Conservation (phyloP, 805 yeast species). For the Lachancea kluyveri region DNA sequence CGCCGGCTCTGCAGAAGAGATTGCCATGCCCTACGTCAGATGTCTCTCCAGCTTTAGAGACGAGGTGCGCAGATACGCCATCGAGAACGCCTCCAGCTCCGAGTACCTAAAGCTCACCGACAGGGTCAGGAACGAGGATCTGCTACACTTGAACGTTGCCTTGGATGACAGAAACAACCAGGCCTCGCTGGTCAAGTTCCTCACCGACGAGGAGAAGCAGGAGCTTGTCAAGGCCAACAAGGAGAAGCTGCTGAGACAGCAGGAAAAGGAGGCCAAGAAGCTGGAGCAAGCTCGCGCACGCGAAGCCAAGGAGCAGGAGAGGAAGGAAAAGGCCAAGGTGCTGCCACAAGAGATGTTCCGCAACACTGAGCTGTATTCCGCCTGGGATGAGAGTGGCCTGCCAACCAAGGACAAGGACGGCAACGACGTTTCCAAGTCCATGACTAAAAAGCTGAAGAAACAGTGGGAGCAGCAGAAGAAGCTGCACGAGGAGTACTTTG, state of each 20-base stretch:
- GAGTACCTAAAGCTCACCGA: conserved; percentile 69
- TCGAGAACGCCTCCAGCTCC: conserved; percentile 44
- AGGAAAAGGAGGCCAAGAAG: conserved; percentile 54
- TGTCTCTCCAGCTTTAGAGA: conserved; percentile 78
- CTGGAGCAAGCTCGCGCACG: conserved; percentile 47
- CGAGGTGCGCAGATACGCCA: conserved; percentile 67
- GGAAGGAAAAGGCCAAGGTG: conserved; percentile 58
- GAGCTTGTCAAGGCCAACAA: conserved; percentile 54
- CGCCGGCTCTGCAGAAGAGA: conserved; percentile 47
- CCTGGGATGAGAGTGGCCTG: conserved; percentile 81
- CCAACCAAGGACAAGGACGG: conserved; percentile 76
- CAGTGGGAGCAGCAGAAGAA: conserved; percentile 76
- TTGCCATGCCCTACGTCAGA: conserved; percentile 73
- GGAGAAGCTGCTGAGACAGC: conserved; percentile 48
- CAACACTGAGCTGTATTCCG: conserved; percentile 47
- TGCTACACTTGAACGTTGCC: conserved; percentile 71
- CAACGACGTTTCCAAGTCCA: conserved; percentile 78
- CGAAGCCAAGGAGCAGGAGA: conserved; percentile 59
- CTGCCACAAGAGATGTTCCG: conserved; percentile 72
- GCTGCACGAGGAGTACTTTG: conserved; percentile 60
- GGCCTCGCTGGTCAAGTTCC: conserved; percentile 78
- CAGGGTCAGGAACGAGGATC: conserved; percentile 60
- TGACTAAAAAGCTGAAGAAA: conserved; percentile 75
- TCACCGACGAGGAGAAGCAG: conserved; percentile 60
- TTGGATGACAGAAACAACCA: conserved; percentile 83